Percentiles rank a stretch among this genome's conserved stretches.
Evolutionary conservation across 2,329 filamentous ascomycete species (phyloP).

Genomic region (Botrytis deweyae): DNA sequence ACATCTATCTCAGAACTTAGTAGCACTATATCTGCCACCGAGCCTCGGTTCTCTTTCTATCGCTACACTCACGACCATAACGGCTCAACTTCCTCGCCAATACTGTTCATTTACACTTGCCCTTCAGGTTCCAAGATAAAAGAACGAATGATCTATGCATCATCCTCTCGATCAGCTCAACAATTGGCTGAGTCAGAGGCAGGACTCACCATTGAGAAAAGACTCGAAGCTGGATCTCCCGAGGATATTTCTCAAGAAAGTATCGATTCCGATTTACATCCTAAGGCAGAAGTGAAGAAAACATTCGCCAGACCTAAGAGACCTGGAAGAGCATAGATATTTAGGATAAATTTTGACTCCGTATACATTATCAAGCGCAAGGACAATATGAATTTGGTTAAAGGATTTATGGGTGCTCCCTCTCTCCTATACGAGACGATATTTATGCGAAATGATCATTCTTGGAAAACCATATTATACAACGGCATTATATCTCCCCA

Average conservation of each 20-base stretch:
- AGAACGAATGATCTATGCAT: constrained; percentile 80
- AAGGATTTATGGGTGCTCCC: constrained; percentile 18
- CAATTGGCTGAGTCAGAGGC: constrained; percentile 64
- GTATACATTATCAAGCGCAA: not conserved
- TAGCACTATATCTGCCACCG: constrained; percentile 59
- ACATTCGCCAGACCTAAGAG: constrained; percentile 77
- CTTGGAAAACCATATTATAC: not conserved
- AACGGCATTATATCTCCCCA: not conserved
- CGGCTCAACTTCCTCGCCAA: constrained; percentile 53
- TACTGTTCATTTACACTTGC: constrained; percentile 83
- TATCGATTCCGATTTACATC: constrained; percentile 67
- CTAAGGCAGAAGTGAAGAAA: constrained; percentile 62
- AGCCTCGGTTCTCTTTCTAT: constrained; percentile 79
- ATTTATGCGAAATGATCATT: not conserved
- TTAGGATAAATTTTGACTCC: not conserved
- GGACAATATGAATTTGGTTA: constrained; percentile 16
- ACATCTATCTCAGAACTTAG: constrained; percentile 59
- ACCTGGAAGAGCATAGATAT: constrained; percentile 52
- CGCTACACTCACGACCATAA: constrained; percentile 59
- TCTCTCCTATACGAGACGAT: not conserved
- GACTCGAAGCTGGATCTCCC: constrained; percentile 66
- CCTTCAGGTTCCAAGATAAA: constrained; percentile 72
- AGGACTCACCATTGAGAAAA: constrained; percentile 67
- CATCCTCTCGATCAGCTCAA: constrained; percentile 67
- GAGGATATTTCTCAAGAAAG: constrained; percentile 67